These are phyloP conservation scores for Coemansia nantahalensis DNA, from an alignment of 192 early-diverging fungal species.

Conservation along the genomic window DNA sequence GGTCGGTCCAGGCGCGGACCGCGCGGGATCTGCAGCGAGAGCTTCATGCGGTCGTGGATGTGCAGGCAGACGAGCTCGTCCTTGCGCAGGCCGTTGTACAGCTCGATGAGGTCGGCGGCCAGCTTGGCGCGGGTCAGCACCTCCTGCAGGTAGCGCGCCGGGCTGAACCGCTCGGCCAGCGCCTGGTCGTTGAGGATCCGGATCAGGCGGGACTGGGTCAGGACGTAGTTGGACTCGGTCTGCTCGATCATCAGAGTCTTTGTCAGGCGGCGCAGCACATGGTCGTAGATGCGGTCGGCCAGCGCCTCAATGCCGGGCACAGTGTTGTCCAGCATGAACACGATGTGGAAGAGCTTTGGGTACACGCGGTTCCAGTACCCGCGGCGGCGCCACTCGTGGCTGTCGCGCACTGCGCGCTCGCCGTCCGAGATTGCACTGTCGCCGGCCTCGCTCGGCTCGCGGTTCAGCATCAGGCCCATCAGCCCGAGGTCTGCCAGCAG, in stretches of 20 bases:
- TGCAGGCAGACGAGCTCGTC: conserved; percentile 41
- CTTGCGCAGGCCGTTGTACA: conserved; percentile 46
- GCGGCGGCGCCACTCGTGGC: conserved; percentile 49
- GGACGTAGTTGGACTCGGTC: conserved; percentile 45
- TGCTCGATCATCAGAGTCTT: conserved; percentile 52
- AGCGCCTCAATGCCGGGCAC: conserved; percentile 30
- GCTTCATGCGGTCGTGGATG: conserved; percentile 45
- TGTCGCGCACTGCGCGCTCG: conserved; percentile 54
- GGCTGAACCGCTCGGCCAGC: conserved; percentile 13
- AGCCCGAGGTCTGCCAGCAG: conserved; percentile 49
- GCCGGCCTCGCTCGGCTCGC: conserved; percentile 51
- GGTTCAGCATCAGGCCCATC: conserved; percentile 43
- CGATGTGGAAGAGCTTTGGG: conserved; percentile 41
- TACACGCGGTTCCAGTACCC: conserved; percentile 42
- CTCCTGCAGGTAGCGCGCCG: conserved; percentile 29
- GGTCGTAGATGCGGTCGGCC: conserved; percentile 47
- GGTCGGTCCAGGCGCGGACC: conserved; percentile 39
- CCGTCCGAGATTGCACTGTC: conserved; percentile 49
- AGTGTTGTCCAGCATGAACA: conserved; percentile 54
- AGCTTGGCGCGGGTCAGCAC: conserved; percentile 22
- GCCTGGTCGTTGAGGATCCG: conserved; percentile 46
- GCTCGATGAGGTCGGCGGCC: conserved; percentile 33
- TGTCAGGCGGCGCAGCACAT: conserved; percentile 43
- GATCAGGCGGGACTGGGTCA: conserved; percentile 44
- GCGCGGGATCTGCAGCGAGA: conserved; percentile 50